Evolutionary conservation across 139 green algal species (phyloP).

Genomic region (Mychonastes homosphaera): DNA sequence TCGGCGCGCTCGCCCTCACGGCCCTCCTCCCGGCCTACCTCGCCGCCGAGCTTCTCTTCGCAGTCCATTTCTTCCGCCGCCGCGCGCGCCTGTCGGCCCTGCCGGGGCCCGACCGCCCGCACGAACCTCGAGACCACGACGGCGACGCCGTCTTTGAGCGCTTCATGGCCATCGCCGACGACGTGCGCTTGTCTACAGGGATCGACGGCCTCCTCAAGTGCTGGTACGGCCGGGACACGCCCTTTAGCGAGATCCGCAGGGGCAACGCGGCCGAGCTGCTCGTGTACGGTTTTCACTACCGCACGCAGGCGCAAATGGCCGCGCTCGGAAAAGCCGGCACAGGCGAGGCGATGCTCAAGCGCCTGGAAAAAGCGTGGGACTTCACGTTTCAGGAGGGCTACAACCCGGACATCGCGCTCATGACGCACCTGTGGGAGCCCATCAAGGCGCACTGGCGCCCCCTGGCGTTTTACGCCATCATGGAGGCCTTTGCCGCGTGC

Average conservation of each 20-base stretch:
- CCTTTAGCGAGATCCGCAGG: constrained; percentile 10
- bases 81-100: not conserved
- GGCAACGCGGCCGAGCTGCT: constrained; percentile 30
- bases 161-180: not conserved
- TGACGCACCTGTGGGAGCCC: constrained; percentile 45
- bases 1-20: too few species aligned
- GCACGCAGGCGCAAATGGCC: constrained; percentile 2
- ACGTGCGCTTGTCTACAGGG: not conserved
- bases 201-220: constrained; percentile 9
- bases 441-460: constrained; percentile 21
- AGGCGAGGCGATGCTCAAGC: constrained; percentile 24
- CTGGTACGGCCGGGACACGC: constrained; percentile 15
- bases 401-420: constrained; percentile 28
- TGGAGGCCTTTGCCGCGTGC: not conserved
- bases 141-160: constrained; percentile 6
- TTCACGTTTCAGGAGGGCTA: constrained; percentile 29
- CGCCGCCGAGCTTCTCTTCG: too few species aligned
- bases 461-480: constrained; percentile 18
- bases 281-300: constrained; percentile 22
- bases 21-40: too few species aligned
- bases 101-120: not conserved
- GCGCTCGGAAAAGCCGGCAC: constrained; percentile 8
- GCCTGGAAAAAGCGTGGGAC: constrained; percentile 32
- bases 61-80: too few species aligned
- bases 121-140: constrained; percentile 6